phyloP scores from a whole-genome alignment of 805 yeast genomes.

The Zygotorulaspora chibaensis region DNA sequence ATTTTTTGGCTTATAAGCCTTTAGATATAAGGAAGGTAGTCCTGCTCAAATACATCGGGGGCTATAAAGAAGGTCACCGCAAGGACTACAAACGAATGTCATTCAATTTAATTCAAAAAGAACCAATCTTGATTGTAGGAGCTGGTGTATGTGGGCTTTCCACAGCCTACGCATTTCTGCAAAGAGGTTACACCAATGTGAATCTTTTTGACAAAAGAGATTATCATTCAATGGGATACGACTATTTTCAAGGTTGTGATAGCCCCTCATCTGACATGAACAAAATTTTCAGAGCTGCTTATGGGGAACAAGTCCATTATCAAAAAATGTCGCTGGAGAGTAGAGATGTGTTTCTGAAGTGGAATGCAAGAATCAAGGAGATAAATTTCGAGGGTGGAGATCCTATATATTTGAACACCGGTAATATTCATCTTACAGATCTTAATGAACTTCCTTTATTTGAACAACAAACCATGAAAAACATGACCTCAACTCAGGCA shows the following conservation, averaged over 20 bases:
- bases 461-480: slow-evolving; percentile 19
- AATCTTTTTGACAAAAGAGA: slow-evolving; percentile 35
- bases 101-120: not conserved
- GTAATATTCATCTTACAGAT: slow-evolving; percentile 27
- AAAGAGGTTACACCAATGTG: slow-evolving; percentile 36
- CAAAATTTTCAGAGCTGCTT: slow-evolving; percentile 39
- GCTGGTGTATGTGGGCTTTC: slow-evolving; percentile 49
- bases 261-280: slow-evolving; percentile 41
- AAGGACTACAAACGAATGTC: not conserved
- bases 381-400: slow-evolving; percentile 24
- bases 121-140: slow-evolving; percentile 40
- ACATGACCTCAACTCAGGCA: slow-evolving; percentile 16
- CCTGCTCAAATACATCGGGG: no score
- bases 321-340: slow-evolving; percentile 23
- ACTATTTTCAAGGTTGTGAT: slow-evolving; percentile 38
- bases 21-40: no score
- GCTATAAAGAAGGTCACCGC: no score
- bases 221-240: slow-evolving; percentile 27
- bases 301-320: slow-evolving; percentile 38
- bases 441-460: slow-evolving; percentile 20
- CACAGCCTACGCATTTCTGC: slow-evolving; percentile 31
- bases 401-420: slow-evolving; percentile 25
- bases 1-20: no score
- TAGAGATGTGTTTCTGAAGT: slow-evolving; percentile 18
- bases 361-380: slow-evolving; percentile 28